Percentiles rank a stretch among this genome's conserved stretches.
Conservation (phyloP, 129 eudicot genomes). For the Centrapalus pauciflorus region DNA sequence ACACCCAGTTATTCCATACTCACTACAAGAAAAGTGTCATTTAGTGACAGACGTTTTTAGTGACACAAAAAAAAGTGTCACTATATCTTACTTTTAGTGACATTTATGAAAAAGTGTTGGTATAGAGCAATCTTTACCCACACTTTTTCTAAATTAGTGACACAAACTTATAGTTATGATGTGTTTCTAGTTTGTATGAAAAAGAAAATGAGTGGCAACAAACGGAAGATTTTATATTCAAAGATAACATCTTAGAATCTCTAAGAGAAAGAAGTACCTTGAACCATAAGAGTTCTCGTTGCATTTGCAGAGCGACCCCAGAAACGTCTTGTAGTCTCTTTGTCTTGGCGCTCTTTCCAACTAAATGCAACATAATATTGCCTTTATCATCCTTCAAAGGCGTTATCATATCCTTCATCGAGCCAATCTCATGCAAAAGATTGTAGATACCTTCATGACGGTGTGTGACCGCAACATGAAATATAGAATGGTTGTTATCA, state of each 20-base stretch:
- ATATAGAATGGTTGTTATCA: constrained; percentile 21
- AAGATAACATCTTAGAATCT: not conserved
- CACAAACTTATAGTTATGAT: no score
- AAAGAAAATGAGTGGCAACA: no score
- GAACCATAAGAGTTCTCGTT: constrained; percentile 34
- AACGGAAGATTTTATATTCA: no score
- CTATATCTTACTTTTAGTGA: not conserved
- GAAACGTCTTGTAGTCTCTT: constrained; percentile 18
- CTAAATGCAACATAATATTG: constrained; percentile 35
- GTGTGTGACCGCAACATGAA: constrained; percentile 29
- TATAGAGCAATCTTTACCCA: no score
- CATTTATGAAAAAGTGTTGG: no score
- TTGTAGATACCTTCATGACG: constrained; percentile 31
- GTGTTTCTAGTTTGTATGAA: no score
- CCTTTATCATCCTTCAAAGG: constrained; percentile 10
- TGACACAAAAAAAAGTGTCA: no score
- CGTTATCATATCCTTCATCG: constrained; percentile 8
- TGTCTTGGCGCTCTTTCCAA: constrained; percentile 20
- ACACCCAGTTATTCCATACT: no score
- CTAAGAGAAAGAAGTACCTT: constrained; percentile 23
- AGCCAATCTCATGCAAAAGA: constrained; percentile 24
- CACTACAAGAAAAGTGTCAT: not conserved
- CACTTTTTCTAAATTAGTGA: no score
- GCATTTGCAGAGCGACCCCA: constrained; percentile 39
- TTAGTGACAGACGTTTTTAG: no score